These are phyloP conservation scores for Heliamphora pulchella DNA, from an alignment of 179 eudicot genomes.

Conservation along the genomic window DNA sequence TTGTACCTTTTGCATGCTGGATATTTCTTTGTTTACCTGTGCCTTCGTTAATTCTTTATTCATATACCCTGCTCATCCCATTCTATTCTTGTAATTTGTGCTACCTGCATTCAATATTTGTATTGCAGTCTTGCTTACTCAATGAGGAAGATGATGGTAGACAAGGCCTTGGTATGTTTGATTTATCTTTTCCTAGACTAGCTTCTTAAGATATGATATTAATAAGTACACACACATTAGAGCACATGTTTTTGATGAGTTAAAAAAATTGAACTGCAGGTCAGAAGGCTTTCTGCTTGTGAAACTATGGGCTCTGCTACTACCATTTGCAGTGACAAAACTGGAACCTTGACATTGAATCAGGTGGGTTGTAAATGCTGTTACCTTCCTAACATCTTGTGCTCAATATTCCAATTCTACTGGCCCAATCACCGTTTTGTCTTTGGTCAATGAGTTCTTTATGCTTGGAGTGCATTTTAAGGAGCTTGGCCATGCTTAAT, in stretches of 20 bases:
- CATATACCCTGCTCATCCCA: not conserved
- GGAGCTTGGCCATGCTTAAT: not conserved
- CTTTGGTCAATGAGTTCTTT: not conserved
- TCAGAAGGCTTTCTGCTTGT: conserved; percentile 95
- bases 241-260: not conserved
- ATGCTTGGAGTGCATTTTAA: not conserved
- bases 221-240: too few relatives aligned
- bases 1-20: not conserved
- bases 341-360: conserved; percentile 90
- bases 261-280: conserved; percentile 38
- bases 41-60: conserved; percentile 5
- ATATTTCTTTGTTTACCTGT: not conserved
- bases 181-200: not conserved
- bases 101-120: not conserved
- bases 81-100: not conserved
- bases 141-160: conserved; percentile 98
- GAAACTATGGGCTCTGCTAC: conserved; percentile 99
- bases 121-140: conserved; percentile 68
- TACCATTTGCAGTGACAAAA: conserved; percentile 95
- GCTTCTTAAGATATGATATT: not conserved
- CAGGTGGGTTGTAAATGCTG: conserved; percentile 41
- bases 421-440: not conserved
- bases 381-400: not conserved
- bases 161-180: conserved; percentile 74
- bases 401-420: not conserved